A percentile compares a stretch with the other conserved stretches of the same genome.
phyloP scores from a whole-genome alignment of 768 basidiomycete species.

The Daedaleopsis nitida region DNA sequence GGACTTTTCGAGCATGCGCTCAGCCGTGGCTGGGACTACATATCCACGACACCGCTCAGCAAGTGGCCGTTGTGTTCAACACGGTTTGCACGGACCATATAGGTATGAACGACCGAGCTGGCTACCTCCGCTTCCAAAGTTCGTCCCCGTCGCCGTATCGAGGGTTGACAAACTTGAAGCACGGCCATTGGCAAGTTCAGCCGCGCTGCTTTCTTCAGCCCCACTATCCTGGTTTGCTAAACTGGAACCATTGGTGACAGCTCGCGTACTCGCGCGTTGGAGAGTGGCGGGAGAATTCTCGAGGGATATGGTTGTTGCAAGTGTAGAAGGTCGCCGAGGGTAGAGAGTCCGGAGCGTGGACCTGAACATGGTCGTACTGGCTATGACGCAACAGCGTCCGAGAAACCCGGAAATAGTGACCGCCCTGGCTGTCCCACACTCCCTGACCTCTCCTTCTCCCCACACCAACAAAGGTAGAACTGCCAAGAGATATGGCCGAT shows the following conservation, averaged over 20 bases:
- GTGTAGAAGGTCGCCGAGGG: neutral
- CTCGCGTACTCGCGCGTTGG: too few species aligned
- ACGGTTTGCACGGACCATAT: constrained; percentile 41
- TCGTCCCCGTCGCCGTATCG: neutral
- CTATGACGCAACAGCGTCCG: too few species aligned
- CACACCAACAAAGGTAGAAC: too few species aligned
- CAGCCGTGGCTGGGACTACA: constrained; percentile 76
- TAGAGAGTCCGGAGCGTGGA: neutral
- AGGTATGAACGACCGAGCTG: constrained; percentile 58
- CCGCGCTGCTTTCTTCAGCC: neutral
- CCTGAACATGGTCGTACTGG: neutral
- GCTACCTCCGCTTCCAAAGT: neutral
- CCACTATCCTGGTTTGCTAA: neutral
- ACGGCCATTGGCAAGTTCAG: neutral
- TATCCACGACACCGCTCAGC: neutral
- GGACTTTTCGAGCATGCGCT: constrained; percentile 82
- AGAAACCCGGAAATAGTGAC: too few species aligned
- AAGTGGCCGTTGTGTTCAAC: neutral
- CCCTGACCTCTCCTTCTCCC: too few species aligned
- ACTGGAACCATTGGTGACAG: too few species aligned
- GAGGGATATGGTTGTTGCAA: neutral
- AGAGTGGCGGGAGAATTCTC: too few species aligned
- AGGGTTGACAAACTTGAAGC: neutral
- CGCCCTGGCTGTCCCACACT: too few species aligned
- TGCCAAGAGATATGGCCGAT: too few species aligned